Conservation (phyloP, 2,329 filamentous ascomycete species). For the Aspergillus felis region DNA sequence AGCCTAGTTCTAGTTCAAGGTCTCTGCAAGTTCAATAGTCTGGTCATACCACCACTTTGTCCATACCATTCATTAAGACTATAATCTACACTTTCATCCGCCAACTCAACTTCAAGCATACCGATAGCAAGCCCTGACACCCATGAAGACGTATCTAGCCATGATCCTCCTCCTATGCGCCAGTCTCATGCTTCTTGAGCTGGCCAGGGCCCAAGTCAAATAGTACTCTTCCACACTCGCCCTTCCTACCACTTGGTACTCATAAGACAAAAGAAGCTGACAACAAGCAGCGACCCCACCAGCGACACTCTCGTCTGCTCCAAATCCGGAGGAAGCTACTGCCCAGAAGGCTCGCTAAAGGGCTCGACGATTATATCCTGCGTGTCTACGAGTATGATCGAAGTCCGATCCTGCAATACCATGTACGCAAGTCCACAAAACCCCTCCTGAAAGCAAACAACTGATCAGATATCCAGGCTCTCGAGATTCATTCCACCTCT, state of each 20-base stretch:
- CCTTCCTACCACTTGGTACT: not conserved
- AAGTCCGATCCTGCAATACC: slow-evolving; percentile 16
- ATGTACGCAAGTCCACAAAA: slow-evolving; percentile 6
- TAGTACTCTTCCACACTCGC: not conserved
- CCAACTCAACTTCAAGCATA: not conserved
- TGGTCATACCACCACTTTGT: not conserved
- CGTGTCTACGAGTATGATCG: slow-evolving; percentile 2
- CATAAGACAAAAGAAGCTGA: not conserved
- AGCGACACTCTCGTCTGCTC: slow-evolving; percentile 19
- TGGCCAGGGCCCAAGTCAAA: not conserved
- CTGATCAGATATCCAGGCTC: slow-evolving; percentile 7
- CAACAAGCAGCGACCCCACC: slow-evolving; percentile 8
- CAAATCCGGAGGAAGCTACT: slow-evolving; percentile 14
- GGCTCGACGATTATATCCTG: slow-evolving; percentile 15
- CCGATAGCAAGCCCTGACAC: not conserved
- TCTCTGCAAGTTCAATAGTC: not conserved
- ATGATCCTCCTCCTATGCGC: not conserved
- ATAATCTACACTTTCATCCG: not conserved
- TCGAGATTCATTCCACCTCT: slow-evolving; percentile 11
- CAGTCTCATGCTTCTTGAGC: not conserved
- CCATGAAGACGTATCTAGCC: not conserved
- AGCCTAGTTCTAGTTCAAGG: not conserved
- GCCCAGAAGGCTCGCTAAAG: slow-evolving; percentile 13
- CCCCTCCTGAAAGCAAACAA: not conserved
- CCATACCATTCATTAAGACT: too few relatives aligned